A percentile compares a stretch with the other conserved stretches of the same genome.
phyloP scores from a whole-genome alignment of 148 eudicot genomes.

The Persicaria maculosa region DNA sequence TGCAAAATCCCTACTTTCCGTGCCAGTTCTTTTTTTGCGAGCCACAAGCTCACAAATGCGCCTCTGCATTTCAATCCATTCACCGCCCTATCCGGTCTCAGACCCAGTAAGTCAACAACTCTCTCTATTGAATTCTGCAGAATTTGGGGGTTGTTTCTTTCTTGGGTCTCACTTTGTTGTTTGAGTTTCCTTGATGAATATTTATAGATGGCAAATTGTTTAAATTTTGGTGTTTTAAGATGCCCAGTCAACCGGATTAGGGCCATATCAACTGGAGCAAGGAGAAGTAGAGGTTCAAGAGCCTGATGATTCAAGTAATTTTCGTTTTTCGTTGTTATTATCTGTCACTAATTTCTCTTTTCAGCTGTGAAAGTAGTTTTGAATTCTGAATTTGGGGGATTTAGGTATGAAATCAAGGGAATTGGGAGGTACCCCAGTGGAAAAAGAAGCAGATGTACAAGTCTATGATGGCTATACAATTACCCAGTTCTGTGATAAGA shows the following conservation, averaged over 20 bases:
- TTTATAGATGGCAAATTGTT: background rate
- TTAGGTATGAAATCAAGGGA: conserved; percentile 20
- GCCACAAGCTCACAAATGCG: conserved; percentile 9
- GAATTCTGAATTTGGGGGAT: background rate
- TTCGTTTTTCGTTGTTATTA: no score
- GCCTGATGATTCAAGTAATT: background rate
- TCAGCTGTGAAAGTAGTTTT: background rate
- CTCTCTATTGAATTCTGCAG: background rate
- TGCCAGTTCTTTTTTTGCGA: background rate
- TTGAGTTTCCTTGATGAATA: background rate
- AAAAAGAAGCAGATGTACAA: conserved; percentile 50
- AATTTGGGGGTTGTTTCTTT: background rate
- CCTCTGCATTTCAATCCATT: background rate
- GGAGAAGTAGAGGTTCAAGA: background rate
- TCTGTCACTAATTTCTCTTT: background rate
- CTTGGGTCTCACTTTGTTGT: background rate
- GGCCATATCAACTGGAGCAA: background rate
- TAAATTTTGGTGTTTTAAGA: background rate
- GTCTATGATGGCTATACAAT: conserved; percentile 76
- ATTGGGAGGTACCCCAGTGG: conserved; percentile 26
- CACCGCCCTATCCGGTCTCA: background rate
- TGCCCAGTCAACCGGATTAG: conserved; percentile 7
- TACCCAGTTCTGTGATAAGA: conserved; percentile 78
- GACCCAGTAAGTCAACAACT: conserved; percentile 3
- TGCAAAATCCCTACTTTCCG: background rate